Evolutionary conservation across 164 flowering plant genomes (phyloP).

Genomic region (grape (Vitis vinifera)): DNA sequence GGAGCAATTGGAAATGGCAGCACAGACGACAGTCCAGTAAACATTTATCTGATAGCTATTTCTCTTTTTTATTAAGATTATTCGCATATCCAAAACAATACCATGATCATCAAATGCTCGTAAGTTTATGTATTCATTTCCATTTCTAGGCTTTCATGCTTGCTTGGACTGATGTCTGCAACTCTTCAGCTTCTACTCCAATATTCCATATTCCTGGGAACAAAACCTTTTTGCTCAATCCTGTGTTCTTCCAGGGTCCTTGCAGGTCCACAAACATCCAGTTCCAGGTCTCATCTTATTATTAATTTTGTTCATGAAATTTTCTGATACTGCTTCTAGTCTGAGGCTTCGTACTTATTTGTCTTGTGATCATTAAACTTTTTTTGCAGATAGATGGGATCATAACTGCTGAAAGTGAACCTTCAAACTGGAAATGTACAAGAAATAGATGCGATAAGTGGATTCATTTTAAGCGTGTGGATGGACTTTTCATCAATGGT

Average conservation of each 20-base stretch:
- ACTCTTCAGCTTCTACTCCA: background rate
- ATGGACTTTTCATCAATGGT: constrained; percentile 10
- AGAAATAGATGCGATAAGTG: background rate
- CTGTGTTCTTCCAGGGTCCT: background rate
- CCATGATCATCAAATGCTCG: too few relatives aligned
- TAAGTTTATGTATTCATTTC: background rate
- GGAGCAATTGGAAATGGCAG: too few relatives aligned
- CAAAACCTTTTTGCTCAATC: background rate
- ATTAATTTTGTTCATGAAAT: background rate
- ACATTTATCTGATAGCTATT: too few relatives aligned
- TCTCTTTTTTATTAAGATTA: too few relatives aligned
- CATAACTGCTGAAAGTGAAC: constrained; percentile 11
- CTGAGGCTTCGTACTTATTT: too few relatives aligned
- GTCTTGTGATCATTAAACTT: too few relatives aligned
- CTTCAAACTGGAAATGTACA: constrained; percentile 13
- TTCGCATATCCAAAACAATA: too few relatives aligned
- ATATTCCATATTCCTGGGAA: constrained; percentile 3
- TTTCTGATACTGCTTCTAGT: background rate
- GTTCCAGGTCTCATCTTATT: constrained; percentile 9
- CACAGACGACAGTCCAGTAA: too few relatives aligned
- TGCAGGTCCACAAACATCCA: background rate
- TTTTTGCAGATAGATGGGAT: constrained; percentile 19
- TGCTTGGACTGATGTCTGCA: constrained; percentile 20
- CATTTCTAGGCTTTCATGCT: constrained; percentile 12
- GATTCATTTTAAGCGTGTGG: background rate